These are phyloP conservation scores for Dendryphion nanum DNA, from an alignment of 2,329 filamentous ascomycete species.

Conservation along the genomic window DNA sequence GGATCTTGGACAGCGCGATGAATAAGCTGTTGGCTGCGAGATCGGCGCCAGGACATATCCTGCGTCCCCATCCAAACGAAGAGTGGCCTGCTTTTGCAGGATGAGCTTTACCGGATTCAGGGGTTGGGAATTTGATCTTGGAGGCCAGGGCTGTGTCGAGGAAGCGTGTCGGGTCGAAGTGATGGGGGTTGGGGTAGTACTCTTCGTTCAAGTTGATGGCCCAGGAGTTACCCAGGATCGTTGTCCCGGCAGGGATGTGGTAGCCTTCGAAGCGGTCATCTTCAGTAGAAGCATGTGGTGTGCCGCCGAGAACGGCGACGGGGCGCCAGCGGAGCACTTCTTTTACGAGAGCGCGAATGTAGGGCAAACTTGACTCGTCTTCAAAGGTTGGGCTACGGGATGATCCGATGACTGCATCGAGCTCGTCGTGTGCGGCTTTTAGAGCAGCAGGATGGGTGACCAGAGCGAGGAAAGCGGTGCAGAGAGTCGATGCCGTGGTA, in stretches of 20 bases:
- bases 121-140: slow-evolving; percentile 14
- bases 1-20: slow-evolving; percentile 31
- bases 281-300: slow-evolving; percentile 49
- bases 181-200: slow-evolving; percentile 40
- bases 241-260: slow-evolving; percentile 50
- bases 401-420: slow-evolving; percentile 35
- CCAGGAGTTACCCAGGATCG: slow-evolving; percentile 47
- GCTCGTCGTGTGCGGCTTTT: slow-evolving; percentile 42
- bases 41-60: slow-evolving; percentile 33
- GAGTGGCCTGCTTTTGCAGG: slow-evolving; percentile 33
- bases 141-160: slow-evolving; percentile 22
- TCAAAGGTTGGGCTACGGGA: slow-evolving; percentile 34
- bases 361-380: slow-evolving; percentile 38
- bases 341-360: slow-evolving; percentile 40
- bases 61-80: slow-evolving; percentile 35
- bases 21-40: slow-evolving; percentile 32
- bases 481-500: slow-evolving; percentile 50
- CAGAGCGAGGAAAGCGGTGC: slow-evolving; percentile 51
- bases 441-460: slow-evolving; percentile 47
- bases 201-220: slow-evolving; percentile 44
- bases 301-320: slow-evolving; percentile 44
- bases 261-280: slow-evolving; percentile 52
- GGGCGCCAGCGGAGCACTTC: slow-evolving; percentile 37
- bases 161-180: slow-evolving; percentile 43
- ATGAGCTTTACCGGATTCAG: slow-evolving; percentile 21